phyloP scores from a whole-genome alignment of 2,329 filamentous ascomycete species.

The Aureobasidium sp. region DNA sequence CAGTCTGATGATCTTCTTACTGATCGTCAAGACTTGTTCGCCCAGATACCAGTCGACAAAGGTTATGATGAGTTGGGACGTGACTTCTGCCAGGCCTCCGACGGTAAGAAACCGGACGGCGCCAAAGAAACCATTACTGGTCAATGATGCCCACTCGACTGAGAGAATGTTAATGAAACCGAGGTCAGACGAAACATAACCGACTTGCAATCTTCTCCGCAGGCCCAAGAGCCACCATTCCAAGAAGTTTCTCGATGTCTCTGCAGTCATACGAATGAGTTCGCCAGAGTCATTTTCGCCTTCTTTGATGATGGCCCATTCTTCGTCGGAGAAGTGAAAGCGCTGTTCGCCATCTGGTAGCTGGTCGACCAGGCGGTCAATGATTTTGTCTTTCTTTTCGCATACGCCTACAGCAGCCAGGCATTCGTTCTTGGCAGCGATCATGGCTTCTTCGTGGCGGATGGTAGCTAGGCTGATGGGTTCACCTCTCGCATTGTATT shows the following conservation, averaged over 20 bases:
- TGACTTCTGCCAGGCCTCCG: constrained; percentile 4
- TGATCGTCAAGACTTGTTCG: background rate
- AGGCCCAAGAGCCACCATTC: constrained; percentile 15
- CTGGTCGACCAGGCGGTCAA: background rate
- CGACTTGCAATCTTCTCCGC: constrained; percentile 14
- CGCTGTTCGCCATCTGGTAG: background rate
- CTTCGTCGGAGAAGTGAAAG: background rate
- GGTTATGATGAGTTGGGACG: background rate
- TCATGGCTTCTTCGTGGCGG: constrained; percentile 31
- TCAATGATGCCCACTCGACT: background rate
- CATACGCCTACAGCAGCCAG: constrained; percentile 41
- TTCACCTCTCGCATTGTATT: constrained; percentile 38
- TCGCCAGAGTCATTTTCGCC: constrained; percentile 16
- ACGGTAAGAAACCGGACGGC: background rate
- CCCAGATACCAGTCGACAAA: constrained; percentile 1
- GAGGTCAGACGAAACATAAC: background rate
- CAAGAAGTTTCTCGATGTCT: background rate
- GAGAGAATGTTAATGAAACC: background rate
- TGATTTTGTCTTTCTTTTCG: constrained; percentile 28
- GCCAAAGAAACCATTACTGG: background rate
- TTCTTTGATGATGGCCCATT: constrained; percentile 11
- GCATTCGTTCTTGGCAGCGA: constrained; percentile 41
- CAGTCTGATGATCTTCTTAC: background rate
- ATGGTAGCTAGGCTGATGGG: constrained; percentile 35
- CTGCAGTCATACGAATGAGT: constrained; percentile 6